These are phyloP conservation scores for Sequoia sempervirens DNA, from an alignment of 75 land plant genomes.

Conservation along the genomic window DNA sequence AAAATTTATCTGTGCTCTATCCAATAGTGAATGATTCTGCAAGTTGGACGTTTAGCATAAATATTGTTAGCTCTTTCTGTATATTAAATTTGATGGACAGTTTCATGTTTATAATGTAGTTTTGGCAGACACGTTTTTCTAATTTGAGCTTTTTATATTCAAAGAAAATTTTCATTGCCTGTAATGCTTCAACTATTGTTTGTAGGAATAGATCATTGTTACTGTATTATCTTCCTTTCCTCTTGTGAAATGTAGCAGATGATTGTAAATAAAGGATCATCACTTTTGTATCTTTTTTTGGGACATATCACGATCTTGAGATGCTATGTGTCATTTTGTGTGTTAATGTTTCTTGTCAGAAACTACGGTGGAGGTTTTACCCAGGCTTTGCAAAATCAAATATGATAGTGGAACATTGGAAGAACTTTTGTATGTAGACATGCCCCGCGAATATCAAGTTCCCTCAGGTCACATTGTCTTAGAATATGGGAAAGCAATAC, in stretches of 20 bases:
- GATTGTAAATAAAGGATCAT: background rate
- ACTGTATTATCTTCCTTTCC: background rate
- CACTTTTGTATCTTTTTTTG: background rate
- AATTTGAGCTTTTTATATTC: background rate
- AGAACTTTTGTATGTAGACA: conserved; percentile 87
- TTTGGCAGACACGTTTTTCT: too few relatives aligned
- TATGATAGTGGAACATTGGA: conserved; percentile 93
- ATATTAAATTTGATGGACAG: too few relatives aligned
- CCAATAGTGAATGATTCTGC: background rate
- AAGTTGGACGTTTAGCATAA: background rate
- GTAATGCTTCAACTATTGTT: background rate
- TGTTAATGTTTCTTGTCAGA: conserved; percentile 37
- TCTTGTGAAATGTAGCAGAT: background rate
- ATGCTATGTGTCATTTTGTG: background rate
- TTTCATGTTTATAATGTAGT: background rate
- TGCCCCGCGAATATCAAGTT: conserved; percentile 83
- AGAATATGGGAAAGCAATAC: conserved; percentile 92
- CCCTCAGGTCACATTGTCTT: conserved; percentile 83
- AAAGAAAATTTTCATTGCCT: background rate
- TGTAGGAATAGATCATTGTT: background rate
- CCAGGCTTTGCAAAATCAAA: conserved; percentile 89
- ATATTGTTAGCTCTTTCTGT: too few relatives aligned
- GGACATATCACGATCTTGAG: background rate
- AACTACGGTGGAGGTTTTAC: conserved; percentile 93
- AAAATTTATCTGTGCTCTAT: background rate